Percentiles rank a stretch among this genome's conserved stretches.
These are phyloP conservation scores for Hemileccinum impolitum DNA, from an alignment of 768 basidiomycete genomes.

Conservation along the genomic window DNA sequence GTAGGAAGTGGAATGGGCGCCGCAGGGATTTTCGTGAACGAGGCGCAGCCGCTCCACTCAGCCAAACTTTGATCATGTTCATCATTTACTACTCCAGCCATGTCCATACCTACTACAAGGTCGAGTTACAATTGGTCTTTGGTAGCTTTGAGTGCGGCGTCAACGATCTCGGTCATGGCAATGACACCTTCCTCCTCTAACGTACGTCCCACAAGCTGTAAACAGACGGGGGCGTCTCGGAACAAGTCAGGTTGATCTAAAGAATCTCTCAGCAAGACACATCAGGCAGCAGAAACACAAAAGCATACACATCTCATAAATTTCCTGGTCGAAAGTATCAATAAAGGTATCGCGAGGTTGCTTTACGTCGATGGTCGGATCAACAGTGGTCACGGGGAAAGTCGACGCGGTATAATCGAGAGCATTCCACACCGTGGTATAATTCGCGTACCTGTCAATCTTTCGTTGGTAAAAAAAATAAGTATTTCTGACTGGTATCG, in stretches of 20 bases:
- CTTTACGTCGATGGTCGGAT: slow-evolving; percentile 50
- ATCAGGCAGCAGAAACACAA: background rate
- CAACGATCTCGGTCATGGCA: slow-evolving; percentile 64
- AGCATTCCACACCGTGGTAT: slow-evolving; percentile 64
- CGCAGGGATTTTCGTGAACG: slow-evolving; percentile 77
- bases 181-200: slow-evolving; percentile 76
- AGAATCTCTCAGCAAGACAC: background rate
- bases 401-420: slow-evolving; percentile 63
- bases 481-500: background rate
- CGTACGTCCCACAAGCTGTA: slow-evolving; percentile 68
- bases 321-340: slow-evolving; percentile 42
- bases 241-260: slow-evolving; percentile 58
- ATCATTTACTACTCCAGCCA: too few species aligned
- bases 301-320: slow-evolving; percentile 53
- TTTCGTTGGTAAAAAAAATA: background rate
- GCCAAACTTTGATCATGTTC: slow-evolving; percentile 22
- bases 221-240: slow-evolving; percentile 53
- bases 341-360: slow-evolving; percentile 46
- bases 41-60: slow-evolving; percentile 32
- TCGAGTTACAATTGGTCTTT: too few species aligned
- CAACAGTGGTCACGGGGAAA: slow-evolving; percentile 64
- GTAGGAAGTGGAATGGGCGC: slow-evolving; percentile 90
- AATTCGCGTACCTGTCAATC: slow-evolving; percentile 40
- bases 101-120: background rate
- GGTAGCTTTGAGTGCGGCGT: slow-evolving; percentile 42